These are phyloP conservation scores for Chrysosporium queenslandicum DNA, from an alignment of 2,329 filamentous ascomycete genomes.

Conservation along the genomic window DNA sequence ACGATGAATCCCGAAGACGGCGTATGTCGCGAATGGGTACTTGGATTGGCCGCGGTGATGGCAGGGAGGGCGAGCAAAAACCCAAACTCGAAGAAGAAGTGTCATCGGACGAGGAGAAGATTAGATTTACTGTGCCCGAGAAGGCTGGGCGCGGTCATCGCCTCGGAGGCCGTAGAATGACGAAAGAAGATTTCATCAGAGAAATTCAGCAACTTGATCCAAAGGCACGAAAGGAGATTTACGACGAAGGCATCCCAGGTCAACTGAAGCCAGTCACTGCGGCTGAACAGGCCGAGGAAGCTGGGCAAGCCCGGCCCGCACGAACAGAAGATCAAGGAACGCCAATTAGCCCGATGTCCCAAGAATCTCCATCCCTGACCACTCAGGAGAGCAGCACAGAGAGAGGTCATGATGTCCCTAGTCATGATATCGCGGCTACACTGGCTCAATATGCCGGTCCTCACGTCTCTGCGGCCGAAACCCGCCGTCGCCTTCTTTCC, in stretches of 20 bases:
- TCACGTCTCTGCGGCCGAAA: slow-evolving; percentile 22
- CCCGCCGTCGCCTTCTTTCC: slow-evolving; percentile 15
- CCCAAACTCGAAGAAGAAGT: slow-evolving; percentile 24
- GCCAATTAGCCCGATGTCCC: neutral
- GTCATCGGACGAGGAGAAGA: slow-evolving; percentile 32
- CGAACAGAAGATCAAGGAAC: neutral
- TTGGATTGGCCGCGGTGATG: slow-evolving; percentile 43
- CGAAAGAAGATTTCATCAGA: slow-evolving; percentile 54
- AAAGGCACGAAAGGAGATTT: slow-evolving; percentile 43
- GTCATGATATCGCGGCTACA: slow-evolving; percentile 31
- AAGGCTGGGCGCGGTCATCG: slow-evolving; percentile 29
- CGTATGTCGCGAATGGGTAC: slow-evolving; percentile 51
- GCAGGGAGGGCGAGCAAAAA: slow-evolving; percentile 26
- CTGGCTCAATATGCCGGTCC: slow-evolving; percentile 29
- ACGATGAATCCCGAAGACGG: slow-evolving; percentile 35
- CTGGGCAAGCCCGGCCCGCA: neutral
- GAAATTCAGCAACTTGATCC: slow-evolving; percentile 53
- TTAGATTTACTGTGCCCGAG: slow-evolving; percentile 53
- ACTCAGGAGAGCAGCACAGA: slow-evolving; percentile 21
- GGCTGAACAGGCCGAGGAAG: slow-evolving; percentile 18
- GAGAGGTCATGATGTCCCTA: slow-evolving; percentile 20
- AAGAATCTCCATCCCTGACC: neutral
- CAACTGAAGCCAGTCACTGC: slow-evolving; percentile 31
- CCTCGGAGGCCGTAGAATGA: slow-evolving; percentile 50
- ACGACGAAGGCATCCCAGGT: slow-evolving; percentile 35